Percentiles rank a stretch among this genome's conserved stretches.
These are phyloP conservation scores for Thermothelomyces thermophilus DNA, from an alignment of 2,329 filamentous ascomycete species.

Conservation along the genomic window DNA sequence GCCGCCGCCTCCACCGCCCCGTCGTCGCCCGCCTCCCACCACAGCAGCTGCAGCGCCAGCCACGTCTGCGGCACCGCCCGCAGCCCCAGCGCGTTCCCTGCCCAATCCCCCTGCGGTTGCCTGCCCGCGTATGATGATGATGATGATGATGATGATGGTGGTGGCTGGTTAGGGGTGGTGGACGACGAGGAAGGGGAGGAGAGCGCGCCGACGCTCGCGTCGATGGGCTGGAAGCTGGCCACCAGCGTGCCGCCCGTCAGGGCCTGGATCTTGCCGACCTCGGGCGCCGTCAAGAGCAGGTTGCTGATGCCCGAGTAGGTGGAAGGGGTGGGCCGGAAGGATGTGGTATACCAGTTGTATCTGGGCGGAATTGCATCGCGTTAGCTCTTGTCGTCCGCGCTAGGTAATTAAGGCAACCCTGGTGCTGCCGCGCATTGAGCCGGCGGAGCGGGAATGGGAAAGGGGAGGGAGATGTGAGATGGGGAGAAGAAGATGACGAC, in stretches of 20 bases:
- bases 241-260: background rate
- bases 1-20: background rate
- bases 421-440: no score
- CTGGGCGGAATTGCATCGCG: no score
- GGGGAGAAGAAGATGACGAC: no score
- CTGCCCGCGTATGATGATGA: background rate
- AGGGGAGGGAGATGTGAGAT: no score
- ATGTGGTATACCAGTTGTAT: conserved; percentile 2
- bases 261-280: background rate
- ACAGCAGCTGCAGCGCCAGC: background rate
- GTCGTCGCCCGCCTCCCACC: background rate
- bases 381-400: no score
- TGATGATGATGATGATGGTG: no score
- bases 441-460: no score
- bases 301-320: background rate
- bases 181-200: background rate
- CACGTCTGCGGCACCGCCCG: conserved; percentile 1
- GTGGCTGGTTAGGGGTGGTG: background rate
- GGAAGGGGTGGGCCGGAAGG: conserved; percentile 1
- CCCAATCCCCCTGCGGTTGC: background rate
- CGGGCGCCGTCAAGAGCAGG: background rate
- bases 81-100: conserved; percentile 7
- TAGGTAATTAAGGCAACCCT: no score
- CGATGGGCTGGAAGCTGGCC: conserved; percentile 7
- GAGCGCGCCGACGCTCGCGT: background rate